Evolutionary conservation across 1,284 basidiomycete species (phyloP), one percentile per base, ranked within the genome.

Genomic region (Apiotrichum akiyoshidainum): DNA sequence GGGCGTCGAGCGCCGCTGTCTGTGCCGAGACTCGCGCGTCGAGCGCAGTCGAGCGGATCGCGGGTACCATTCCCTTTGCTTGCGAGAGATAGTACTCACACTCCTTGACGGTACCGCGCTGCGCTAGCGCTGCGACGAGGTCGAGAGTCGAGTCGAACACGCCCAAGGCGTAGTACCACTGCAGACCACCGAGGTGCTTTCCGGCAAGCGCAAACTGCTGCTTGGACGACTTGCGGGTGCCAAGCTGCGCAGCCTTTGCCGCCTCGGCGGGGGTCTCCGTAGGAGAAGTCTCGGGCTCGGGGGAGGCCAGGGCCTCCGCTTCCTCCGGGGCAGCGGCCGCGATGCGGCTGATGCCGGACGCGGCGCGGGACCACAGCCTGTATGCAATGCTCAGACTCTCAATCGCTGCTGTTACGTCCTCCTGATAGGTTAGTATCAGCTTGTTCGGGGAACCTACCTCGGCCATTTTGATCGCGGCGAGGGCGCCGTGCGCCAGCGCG

Each of bases 61-160:
- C 80, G 44, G 82, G 79, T 0, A 89, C 87, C 5, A 94, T 79
- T 21, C 86, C 83, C 13, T 83, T 79, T 0, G 87, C 88, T 68
- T 91, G 87, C 42, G 85, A 81, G 1, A 87, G 81, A 71, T 91
- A 93, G 68, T 88, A 92, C 62, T 90, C 86, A 6, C 88, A 86
- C 67, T 92, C 90, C 31, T 87, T 84, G 9, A 86, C 84, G 1
- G 90, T 90, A 0, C 92, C 92, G 7, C 89, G 83, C 0, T 80
- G 72, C 17, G 85, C 80, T 65, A 91, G 88, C 0, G 83, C 80
- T 6, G 83, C 80, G 1, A 83, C 79, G 9, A 92, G 79, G 5
- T 83, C 79, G 57, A 92, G 83, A 4, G 88, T 78, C 0, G 86
- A 85, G 5, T 80, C 77, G 2, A 91, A 76, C 1, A 92, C 79